phyloP scores from a whole-genome alignment of 352 stramenopile genomes.

The Phytophthora pisi region DNA sequence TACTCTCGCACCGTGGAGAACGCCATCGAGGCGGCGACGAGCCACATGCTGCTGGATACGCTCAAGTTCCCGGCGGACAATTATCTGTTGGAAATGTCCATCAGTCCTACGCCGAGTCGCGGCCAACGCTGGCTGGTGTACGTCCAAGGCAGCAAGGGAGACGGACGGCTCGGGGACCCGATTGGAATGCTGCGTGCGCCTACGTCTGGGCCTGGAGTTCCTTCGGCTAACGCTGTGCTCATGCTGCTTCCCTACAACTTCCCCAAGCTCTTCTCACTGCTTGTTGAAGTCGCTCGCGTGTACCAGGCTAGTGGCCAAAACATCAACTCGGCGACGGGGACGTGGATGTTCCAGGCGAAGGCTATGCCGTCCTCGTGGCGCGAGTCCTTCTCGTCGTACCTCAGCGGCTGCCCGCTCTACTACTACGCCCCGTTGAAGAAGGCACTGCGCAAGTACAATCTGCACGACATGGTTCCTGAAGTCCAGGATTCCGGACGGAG shows the following conservation, averaged over 20 bases:
- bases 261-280: slow-evolving; percentile 75
- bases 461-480: slow-evolving; percentile 88
- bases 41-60: slow-evolving; percentile 88
- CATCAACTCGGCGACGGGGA: slow-evolving; percentile 61
- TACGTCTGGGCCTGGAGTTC: slow-evolving; percentile 32
- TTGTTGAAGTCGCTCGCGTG: slow-evolving; percentile 83
- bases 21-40: slow-evolving; percentile 82
- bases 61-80: slow-evolving; percentile 87
- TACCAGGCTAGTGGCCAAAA: slow-evolving; percentile 84
- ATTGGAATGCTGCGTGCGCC: slow-evolving; percentile 76
- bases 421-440: slow-evolving; percentile 87
- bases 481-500: slow-evolving; percentile 81
- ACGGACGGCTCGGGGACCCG: slow-evolving; percentile 79
- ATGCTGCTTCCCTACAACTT: slow-evolving; percentile 91
- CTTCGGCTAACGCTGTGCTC: slow-evolving; percentile 57
- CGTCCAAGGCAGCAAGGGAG: slow-evolving; percentile 79
- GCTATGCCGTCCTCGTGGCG: slow-evolving; percentile 88
- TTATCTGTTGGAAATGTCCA: slow-evolving; percentile 66
- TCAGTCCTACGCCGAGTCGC: slow-evolving; percentile 66
- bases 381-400: slow-evolving; percentile 82
- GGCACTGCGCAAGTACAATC: slow-evolving; percentile 85
- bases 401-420: slow-evolving; percentile 77
- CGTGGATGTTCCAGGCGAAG: slow-evolving; percentile 89
- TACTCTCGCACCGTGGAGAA: slow-evolving; percentile 76
- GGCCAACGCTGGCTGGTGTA: slow-evolving; percentile 87